phyloP scores from a whole-genome alignment of 345 rosid species.

The Geranium rotundifolium region DNA sequence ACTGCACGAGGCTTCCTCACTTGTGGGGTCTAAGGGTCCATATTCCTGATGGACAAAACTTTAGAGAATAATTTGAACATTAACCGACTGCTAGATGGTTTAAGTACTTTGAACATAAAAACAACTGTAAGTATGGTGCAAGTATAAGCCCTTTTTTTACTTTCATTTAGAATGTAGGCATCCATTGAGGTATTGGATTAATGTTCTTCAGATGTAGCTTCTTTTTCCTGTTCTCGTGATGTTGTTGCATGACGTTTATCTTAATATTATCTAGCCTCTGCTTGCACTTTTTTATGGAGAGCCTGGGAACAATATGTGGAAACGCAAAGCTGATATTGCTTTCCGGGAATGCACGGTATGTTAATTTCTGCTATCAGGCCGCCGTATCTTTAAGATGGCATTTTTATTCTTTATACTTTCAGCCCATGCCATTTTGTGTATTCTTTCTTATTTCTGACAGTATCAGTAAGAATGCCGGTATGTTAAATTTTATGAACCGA shows the following conservation, averaged over 20 bases:
- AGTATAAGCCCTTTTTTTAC: too few relatives aligned
- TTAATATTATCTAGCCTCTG: conserved; percentile 50
- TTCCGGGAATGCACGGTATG: conserved; percentile 64
- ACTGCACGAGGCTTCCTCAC: too few relatives aligned
- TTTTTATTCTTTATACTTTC: not conserved
- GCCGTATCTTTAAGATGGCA: not conserved
- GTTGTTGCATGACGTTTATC: conserved; percentile 1
- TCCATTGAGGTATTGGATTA: not conserved
- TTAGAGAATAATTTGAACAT: not conserved
- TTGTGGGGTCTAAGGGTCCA: too few relatives aligned
- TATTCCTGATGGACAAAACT: too few relatives aligned
- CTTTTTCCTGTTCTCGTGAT: not conserved
- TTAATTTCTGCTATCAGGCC: not conserved
- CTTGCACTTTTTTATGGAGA: conserved; percentile 61
- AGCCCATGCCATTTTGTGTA: not conserved
- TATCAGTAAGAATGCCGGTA: too few relatives aligned
- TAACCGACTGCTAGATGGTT: not conserved
- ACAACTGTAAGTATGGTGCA: too few relatives aligned
- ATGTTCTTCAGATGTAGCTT: not conserved
- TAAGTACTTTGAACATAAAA: not conserved
- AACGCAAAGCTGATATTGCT: conserved; percentile 88
- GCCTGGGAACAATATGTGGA: conserved; percentile 83
- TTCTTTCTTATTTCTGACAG: too few relatives aligned
- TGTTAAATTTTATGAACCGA: too few relatives aligned
- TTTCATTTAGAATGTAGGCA: not conserved